Conservation (phyloP, 2,329 filamentous ascomycete species). For the Diaporthe australafricana region DNA sequence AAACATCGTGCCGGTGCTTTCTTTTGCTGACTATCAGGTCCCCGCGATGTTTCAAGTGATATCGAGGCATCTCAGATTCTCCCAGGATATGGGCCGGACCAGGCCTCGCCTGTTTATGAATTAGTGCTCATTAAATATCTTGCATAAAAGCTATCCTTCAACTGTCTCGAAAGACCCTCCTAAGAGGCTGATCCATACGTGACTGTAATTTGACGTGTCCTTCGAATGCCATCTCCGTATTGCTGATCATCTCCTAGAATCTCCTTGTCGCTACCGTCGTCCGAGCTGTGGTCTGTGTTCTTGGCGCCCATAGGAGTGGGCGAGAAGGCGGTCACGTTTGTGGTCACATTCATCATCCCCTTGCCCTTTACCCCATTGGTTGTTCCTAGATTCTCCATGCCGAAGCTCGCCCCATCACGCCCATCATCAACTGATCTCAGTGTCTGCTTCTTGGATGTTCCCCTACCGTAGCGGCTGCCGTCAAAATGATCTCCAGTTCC, state of each 20-base stretch:
- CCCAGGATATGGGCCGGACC: neutral
- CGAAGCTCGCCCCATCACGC: neutral
- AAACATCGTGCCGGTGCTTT: neutral
- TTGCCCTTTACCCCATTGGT: neutral
- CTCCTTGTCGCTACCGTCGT: neutral
- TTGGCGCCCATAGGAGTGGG: neutral
- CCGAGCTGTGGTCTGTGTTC: neutral
- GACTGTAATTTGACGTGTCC: neutral
- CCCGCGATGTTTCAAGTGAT: neutral
- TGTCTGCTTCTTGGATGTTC: slow-evolving; percentile 11
- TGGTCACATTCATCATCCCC: slow-evolving; percentile 1
- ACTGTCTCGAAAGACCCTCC: neutral
- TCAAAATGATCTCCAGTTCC: slow-evolving; percentile 6
- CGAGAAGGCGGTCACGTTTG: slow-evolving; percentile 11
- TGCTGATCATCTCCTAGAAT: slow-evolving; percentile 1
- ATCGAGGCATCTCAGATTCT: neutral
- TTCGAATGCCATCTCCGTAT: neutral
- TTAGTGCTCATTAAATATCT: neutral
- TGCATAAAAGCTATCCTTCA: neutral
- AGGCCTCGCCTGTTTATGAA: neutral
- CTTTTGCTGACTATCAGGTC: neutral
- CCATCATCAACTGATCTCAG: neutral
- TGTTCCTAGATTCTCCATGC: neutral
- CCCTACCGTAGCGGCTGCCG: slow-evolving; percentile 14
- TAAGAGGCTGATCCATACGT: slow-evolving; percentile 4